Evolutionary conservation across 768 basidiomycete genomes (phyloP), one percentile per base, ranked within the genome.

Genomic region (Symmetrospora coprosmae): DNA sequence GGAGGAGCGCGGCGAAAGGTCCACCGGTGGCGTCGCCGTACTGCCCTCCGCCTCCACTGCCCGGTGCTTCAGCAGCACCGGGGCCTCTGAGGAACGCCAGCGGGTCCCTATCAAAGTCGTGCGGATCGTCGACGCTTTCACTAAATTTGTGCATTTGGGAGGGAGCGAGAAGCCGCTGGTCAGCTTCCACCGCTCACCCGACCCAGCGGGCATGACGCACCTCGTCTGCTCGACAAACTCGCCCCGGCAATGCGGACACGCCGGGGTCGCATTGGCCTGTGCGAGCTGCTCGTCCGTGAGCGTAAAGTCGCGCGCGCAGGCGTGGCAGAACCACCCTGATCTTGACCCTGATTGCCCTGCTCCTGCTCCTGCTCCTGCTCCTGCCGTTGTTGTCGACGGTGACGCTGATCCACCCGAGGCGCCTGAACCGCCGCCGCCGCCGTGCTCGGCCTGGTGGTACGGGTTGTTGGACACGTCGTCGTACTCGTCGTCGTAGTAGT

Each of bases 321-420:
- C 27, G 46, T 58, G 55, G 41, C 55, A 58, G 43, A 58, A 58
- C 31, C 37, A 58, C n/a, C n/a, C n/a, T n/a, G n/a, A n/a, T n/a
- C n/a, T n/a, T n/a, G n/a, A n/a, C n/a, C n/a, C n/a, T n/a, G n/a
- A n/a, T n/a, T n/a, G n/a, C n/a, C n/a, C n/a, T n/a, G n/a, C n/a
- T n/a, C n/a, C n/a, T n/a, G n/a, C n/a, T n/a, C n/a, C n/a, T n/a
- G n/a, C n/a, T n/a, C n/a, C n/a, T n/a, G n/a, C n/a, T n/a, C n/a
- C n/a, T n/a, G n/a, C n/a, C n/a, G 25, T 46, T 17, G 28, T 33
- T 2, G 40, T 25, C 21, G 19, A 31, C 16, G 4, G 13, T 8
- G 55, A 46, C 9, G 39, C 28, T 31, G 41, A 17, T 4, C 55
- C 55, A 6, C 41, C 55, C n/a, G n/a, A n/a, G n/a, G n/a, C n/a